Evolutionary conservation across 2,329 filamentous ascomycete genomes (phyloP).

Genomic region (Ophiostoma novo-ulmi): DNA sequence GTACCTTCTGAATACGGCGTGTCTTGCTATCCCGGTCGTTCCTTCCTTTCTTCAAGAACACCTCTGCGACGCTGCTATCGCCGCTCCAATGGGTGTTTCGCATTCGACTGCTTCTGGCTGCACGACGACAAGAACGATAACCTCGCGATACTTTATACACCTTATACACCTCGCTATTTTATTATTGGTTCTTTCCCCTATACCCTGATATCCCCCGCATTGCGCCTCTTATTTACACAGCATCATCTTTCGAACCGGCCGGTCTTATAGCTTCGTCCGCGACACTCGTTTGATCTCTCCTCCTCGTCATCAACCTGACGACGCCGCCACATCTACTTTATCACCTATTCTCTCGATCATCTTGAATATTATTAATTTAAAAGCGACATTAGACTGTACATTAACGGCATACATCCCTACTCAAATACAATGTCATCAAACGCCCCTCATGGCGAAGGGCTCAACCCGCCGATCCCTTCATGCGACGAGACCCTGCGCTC

Average conservation of each 20-base stretch:
- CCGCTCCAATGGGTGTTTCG: slow-evolving; percentile 13
- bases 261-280: neutral
- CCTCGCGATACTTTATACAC: neutral
- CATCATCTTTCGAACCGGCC: neutral
- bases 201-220: neutral
- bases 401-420: neutral
- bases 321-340: neutral
- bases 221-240: neutral
- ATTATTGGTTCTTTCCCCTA: neutral
- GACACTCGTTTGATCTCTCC: slow-evolving; percentile 9
- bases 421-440: slow-evolving; percentile 4
- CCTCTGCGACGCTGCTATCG: slow-evolving; percentile 11
- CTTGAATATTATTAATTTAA: neutral
- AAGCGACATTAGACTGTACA: neutral
- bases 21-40: slow-evolving; percentile 1
- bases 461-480: slow-evolving; percentile 66
- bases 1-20: neutral
- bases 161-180: neutral
- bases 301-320: neutral
- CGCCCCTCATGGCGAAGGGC: slow-evolving; percentile 1
- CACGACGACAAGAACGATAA: slow-evolving; percentile 24
- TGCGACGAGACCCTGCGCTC: slow-evolving; percentile 72
- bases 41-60: neutral
- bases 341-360: neutral
- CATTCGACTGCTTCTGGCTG: neutral